A percentile compares a stretch with the other conserved stretches of the same genome.
These are phyloP conservation scores for Ustilago cynodontis DNA, from an alignment of 1,284 basidiomycete genomes.

Conservation along the genomic window DNA sequence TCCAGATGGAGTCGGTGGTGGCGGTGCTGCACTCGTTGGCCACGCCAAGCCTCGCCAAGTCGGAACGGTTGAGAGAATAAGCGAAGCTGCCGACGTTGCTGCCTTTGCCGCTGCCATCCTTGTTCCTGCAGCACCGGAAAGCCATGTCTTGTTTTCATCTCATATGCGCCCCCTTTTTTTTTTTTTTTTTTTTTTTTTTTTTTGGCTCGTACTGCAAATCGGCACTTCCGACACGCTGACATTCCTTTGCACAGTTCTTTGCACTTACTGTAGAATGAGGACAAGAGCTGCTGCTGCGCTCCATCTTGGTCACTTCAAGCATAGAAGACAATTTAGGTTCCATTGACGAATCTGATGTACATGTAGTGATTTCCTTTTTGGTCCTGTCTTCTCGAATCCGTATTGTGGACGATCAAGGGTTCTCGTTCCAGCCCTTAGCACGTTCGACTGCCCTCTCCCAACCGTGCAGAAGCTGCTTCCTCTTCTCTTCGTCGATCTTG, in stretches of 20 bases:
- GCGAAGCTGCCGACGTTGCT: not conserved
- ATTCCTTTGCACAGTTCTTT: not conserved
- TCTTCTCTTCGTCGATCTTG: slow-evolving; percentile 73
- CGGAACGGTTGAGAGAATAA: not conserved
- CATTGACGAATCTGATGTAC: not conserved
- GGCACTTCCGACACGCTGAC: not conserved
- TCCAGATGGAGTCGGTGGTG: not conserved
- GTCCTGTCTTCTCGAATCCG: not conserved
- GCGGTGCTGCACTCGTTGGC: not conserved
- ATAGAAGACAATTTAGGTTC: not conserved
- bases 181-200: not conserved
- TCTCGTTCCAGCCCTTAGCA: slow-evolving; percentile 62
- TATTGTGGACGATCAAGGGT: slow-evolving; percentile 34
- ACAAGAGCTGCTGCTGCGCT: too few relatives aligned
- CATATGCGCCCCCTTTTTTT: not conserved
- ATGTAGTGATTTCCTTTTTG: not conserved
- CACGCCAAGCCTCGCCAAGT: not conserved
- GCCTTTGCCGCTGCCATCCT: not conserved
- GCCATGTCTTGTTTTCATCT: not conserved
- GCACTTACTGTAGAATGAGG: not conserved
- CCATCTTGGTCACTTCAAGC: too few relatives aligned
- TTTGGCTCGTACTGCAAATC: not conserved
- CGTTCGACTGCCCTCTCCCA: slow-evolving; percentile 64
- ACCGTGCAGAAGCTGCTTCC: slow-evolving; percentile 51
- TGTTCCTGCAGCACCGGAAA: not conserved